A percentile compares a stretch with the other conserved stretches of the same genome.
Conservation (phyloP, 495 filamentous ascomycete species). For the Hamigera avellanea region DNA sequence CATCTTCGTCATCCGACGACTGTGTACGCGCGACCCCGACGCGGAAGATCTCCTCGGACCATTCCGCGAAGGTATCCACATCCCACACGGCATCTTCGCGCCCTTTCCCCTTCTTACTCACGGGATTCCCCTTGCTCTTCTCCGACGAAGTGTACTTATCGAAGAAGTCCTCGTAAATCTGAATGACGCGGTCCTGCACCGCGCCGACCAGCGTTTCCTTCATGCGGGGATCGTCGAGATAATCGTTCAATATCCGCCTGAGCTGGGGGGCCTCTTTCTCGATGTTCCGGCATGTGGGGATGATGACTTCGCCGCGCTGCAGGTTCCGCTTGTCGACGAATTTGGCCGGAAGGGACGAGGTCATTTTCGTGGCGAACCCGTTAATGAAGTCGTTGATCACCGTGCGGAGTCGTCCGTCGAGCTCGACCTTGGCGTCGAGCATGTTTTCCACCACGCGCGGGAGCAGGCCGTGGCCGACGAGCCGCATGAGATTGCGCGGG, state of each 20-base stretch:
- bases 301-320: constrained; percentile 25
- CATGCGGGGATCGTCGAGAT: constrained; percentile 47
- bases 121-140: constrained; percentile 29
- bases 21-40: constrained; percentile 33
- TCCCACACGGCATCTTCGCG: constrained; percentile 54
- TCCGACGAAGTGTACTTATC: constrained; percentile 36
- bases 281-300: constrained; percentile 30
- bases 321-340: constrained; percentile 29
- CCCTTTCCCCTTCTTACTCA: constrained; percentile 49
- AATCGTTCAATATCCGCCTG: constrained; percentile 40
- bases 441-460: constrained; percentile 55
- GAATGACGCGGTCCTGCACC: constrained; percentile 47
- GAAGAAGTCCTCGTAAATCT: constrained; percentile 50
- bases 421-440: constrained; percentile 68
- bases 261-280: constrained; percentile 45
- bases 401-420: constrained; percentile 65
- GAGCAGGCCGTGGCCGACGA: constrained; percentile 47
- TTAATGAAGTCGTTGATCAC: constrained; percentile 73
- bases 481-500: constrained; percentile 44
- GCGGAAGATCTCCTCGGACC: constrained; percentile 45
- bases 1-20: constrained; percentile 20
- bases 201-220: constrained; percentile 51
- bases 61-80: constrained; percentile 48
- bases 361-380: constrained; percentile 43
- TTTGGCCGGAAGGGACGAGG: constrained; percentile 32